Conservation (phyloP, 176 grass and related monocot species). For the Carex pumila region DNA sequence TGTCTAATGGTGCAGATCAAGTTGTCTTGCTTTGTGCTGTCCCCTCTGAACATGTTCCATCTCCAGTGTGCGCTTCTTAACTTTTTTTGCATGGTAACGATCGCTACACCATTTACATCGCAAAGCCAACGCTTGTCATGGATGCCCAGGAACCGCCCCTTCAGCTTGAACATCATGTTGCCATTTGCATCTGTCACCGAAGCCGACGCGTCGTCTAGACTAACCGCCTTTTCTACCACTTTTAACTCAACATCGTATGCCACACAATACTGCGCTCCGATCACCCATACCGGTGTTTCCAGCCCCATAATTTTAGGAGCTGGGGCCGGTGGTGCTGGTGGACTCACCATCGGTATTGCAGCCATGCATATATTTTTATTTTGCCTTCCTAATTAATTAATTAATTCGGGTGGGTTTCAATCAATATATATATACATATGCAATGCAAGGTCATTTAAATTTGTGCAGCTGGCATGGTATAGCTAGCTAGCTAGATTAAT, state of each 20-base stretch:
- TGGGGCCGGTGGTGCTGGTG: neutral
- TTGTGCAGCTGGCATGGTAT: no score
- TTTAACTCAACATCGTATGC: constrained; percentile 27
- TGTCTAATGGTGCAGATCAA: constrained; percentile 39
- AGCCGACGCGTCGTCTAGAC: constrained; percentile 19
- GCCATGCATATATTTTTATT: neutral
- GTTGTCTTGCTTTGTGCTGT: constrained; percentile 28
- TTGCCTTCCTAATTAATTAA: no score
- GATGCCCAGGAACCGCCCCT: constrained; percentile 30
- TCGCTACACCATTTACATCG: constrained; percentile 19
- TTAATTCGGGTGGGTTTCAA: no score
- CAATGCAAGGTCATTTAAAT: no score
- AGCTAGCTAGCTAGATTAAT: no score
- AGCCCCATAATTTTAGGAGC: neutral
- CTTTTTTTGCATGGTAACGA: constrained; percentile 39
- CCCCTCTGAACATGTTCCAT: constrained; percentile 43
- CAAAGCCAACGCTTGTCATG: constrained; percentile 29
- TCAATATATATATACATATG: no score
- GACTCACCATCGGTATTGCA: neutral
- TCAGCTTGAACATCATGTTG: constrained; percentile 35
- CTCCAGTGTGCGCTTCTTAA: neutral
- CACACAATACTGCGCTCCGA: constrained; percentile 36
- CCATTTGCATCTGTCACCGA: constrained; percentile 33
- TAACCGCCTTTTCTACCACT: constrained; percentile 37
- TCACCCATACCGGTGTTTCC: constrained; percentile 4